These are phyloP conservation scores for Vanrija sp. DNA, from an alignment of 1,284 basidiomycete genomes.

Conservation along the genomic window DNA sequence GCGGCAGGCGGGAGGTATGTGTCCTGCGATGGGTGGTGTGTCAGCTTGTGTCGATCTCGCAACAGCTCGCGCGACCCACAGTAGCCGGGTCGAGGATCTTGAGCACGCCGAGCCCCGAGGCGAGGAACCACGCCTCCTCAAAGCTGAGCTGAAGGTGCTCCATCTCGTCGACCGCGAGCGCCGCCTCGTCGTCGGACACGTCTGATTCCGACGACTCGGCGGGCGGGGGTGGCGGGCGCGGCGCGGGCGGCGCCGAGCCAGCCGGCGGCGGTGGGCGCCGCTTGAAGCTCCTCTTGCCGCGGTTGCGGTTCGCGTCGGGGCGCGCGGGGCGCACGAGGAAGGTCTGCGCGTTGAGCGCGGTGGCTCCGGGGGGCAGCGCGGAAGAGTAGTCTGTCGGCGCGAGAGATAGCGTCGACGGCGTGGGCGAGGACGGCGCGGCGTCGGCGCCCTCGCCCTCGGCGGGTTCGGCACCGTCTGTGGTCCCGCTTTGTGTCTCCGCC, in stretches of 20 bases:
- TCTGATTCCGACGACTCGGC: slow-evolving; percentile 49
- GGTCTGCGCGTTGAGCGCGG: slow-evolving; percentile 43
- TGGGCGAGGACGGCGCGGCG: slow-evolving; percentile 8
- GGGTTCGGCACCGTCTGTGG: too few species aligned
- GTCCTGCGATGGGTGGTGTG: slow-evolving; percentile 5
- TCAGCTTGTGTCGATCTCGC: background rate
- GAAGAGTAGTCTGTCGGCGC: slow-evolving; percentile 7
- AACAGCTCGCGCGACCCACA: slow-evolving; percentile 51
- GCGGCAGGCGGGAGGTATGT: slow-evolving; percentile 47
- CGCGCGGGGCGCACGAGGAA: slow-evolving; percentile 47
- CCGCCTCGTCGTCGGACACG: slow-evolving; percentile 43
- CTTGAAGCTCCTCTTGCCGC: slow-evolving; percentile 40
- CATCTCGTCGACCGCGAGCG: slow-evolving; percentile 60
- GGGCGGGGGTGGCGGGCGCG: background rate
- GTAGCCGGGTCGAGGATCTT: slow-evolving; percentile 64
- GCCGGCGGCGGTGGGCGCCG: slow-evolving; percentile 23
- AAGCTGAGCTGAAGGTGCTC: slow-evolving; percentile 91
- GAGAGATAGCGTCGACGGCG: slow-evolving; percentile 7
- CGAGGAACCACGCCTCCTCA: slow-evolving; percentile 87
- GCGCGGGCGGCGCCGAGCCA: background rate
- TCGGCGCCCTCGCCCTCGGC: background rate
- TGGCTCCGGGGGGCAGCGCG: slow-evolving; percentile 20
- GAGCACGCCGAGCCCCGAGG: slow-evolving; percentile 78
- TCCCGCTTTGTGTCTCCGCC: too few species aligned
- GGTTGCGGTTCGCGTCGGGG: slow-evolving; percentile 44